Evolutionary conservation across 2,329 filamentous ascomycete species (phyloP), one percentile per base, ranked within the genome.

Genomic region (Cladosporium sp.): DNA sequence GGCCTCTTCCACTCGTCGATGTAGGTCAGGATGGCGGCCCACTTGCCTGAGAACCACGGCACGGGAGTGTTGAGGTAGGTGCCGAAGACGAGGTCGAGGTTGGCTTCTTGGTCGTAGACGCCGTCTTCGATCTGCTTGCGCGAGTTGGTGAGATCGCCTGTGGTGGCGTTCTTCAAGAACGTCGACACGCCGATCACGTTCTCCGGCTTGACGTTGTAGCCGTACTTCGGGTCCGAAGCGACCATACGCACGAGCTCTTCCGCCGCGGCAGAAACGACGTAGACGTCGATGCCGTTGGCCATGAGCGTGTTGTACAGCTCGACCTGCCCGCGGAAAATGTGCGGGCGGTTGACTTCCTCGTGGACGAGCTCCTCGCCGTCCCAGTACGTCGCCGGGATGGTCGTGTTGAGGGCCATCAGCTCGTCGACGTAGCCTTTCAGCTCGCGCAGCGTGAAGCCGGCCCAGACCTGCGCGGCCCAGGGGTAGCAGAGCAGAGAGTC

Each of bases 211-310:
- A 82, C 79, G 66, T 82, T 81, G 74, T 82, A 82, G 55, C 80
- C 80, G 58, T 82, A 82, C 66, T 75, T 75, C 8, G 79, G 78
- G 65, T 82, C 80, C 1, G 79, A 75, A n/a, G 77, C 80, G 0
- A 82, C 78, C 79, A 82, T 81, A 60, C 80, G 78, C 18, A 82
- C 80, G 8, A 82, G 74, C 70, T 82, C 80, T 67, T 82, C 80
- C n/a, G 75, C 74, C 0, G 80, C 71, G 6, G 80, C 80, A 26
- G 74, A 80, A 49, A 82, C 69, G 26, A 82, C 76, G 66, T 82
- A 82, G 24, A 82, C 80, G 2, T 76, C 75, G 49, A 82, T 82
- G 26, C 79, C 80, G 68, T 82, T 79, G 49, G 68, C 70, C 78
- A 79, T 80, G 21, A 82, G 77, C 7, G 74, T 74, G 69, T 80